Conservation (phyloP, 345 rosid species). For the Xanthoceras sorbifolium region DNA sequence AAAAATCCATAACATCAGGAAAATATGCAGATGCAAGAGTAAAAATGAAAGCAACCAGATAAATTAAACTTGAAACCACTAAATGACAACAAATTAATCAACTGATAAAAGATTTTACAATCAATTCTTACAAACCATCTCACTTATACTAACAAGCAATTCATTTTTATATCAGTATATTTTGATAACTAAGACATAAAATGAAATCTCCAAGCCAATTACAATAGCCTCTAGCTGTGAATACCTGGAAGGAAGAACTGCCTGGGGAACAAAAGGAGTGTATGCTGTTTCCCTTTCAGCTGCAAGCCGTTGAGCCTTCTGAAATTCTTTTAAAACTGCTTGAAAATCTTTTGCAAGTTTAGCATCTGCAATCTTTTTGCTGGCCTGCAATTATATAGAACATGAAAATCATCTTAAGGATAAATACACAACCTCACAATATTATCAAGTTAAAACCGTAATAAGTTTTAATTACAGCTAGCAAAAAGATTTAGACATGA, state of each 20-base stretch:
- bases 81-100: not conserved
- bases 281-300: conserved; percentile 96
- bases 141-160: not conserved
- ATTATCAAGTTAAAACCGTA: not conserved
- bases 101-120: not conserved
- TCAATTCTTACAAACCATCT: not conserved
- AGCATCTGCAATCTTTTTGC: conserved; percentile 92
- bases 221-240: conserved; percentile 1
- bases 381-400: conserved; percentile 47
- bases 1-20: conserved; percentile 22
- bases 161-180: not conserved
- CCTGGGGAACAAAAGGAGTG: conserved; percentile 74
- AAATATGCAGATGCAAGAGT: not conserved
- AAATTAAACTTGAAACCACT: not conserved
- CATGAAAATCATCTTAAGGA: conserved; percentile 1
- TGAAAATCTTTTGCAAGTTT: conserved; percentile 98
- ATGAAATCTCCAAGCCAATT: not conserved
- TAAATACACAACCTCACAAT: not conserved
- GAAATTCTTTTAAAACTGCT: conserved; percentile 91
- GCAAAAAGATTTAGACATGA: not conserved
- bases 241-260: conserved; percentile 69
- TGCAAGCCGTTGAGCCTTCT: conserved; percentile 96
- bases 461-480: not conserved
- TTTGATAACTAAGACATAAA: conserved; percentile 2
- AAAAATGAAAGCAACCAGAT: conserved; percentile 1